Evolutionary conservation across 352 stramenopile species (phyloP).

Genomic region (Phytophthora capsici): DNA sequence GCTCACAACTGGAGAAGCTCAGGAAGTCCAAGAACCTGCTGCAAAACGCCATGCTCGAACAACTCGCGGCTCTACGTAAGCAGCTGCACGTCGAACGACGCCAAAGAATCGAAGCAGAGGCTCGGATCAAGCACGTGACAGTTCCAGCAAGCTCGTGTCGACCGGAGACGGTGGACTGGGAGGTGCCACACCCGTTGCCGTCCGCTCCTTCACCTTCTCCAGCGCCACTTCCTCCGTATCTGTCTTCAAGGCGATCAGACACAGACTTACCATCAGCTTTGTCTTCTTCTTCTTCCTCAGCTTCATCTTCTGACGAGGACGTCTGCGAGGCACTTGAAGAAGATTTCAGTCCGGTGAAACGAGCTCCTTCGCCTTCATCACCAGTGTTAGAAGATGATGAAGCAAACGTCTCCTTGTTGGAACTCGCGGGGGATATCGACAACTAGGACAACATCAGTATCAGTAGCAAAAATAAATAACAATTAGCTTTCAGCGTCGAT

Average conservation of each 20-base stretch:
- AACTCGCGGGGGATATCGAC: conserved; percentile 42
- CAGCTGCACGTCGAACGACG: conserved; percentile 76
- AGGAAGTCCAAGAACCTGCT: conserved; percentile 78
- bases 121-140: conserved; percentile 65
- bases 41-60: conserved; percentile 86
- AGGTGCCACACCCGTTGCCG: conserved; percentile 55
- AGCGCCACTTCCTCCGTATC: conserved; percentile 45
- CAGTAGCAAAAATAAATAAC: conserved; percentile 28
- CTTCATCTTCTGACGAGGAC: conserved; percentile 30
- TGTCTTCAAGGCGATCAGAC: conserved; percentile 26
- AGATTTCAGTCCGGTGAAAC: conserved; percentile 22
- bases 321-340: conserved; percentile 25
- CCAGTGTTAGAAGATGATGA: conserved; percentile 13
- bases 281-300: conserved; percentile 34
- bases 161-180: conserved; percentile 28
- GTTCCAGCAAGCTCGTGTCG: neutral
- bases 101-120: conserved; percentile 72
- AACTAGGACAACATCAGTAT: conserved; percentile 7
- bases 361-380: neutral
- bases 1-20: conserved; percentile 76
- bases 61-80: conserved; percentile 77
- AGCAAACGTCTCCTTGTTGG: conserved; percentile 55
- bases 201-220: conserved; percentile 33
- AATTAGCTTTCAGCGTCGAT: conserved; percentile 6
- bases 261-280: conserved; percentile 29